Evolutionary conservation across 768 basidiomycete species (phyloP).

Genomic region (Chalciporus pseudorubinellus): DNA sequence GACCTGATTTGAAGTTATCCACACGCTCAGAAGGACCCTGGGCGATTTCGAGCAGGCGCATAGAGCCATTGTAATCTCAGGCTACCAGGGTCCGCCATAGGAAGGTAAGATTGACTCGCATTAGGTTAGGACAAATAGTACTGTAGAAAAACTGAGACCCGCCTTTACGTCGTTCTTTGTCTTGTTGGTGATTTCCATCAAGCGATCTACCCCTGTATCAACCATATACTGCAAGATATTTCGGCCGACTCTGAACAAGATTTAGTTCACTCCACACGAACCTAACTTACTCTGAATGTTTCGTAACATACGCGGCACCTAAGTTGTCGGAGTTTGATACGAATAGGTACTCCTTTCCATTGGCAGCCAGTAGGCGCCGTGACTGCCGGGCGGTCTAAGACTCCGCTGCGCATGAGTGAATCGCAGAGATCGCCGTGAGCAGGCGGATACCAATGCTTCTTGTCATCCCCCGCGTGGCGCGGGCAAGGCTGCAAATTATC

Average conservation of each 20-base stretch:
- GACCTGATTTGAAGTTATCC: conserved; percentile 82
- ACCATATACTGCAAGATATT: conserved; percentile 87
- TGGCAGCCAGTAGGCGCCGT: conserved; percentile 76
- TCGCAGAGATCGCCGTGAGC: conserved; percentile 98
- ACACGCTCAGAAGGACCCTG: conserved; percentile 93
- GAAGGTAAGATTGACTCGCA: neutral
- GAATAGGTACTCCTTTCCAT: conserved; percentile 96
- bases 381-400: conserved; percentile 91
- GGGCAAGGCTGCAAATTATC: conserved; percentile 86
- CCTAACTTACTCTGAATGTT: neutral
- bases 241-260: conserved; percentile 62
- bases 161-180: conserved; percentile 81
- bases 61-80: conserved; percentile 88
- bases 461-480: conserved; percentile 74
- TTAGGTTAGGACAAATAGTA: neutral
- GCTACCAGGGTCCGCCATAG: conserved; percentile 80
- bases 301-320: conserved; percentile 73
- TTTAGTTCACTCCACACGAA: neutral
- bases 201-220: conserved; percentile 75
- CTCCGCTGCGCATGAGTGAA: conserved; percentile 84
- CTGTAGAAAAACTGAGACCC: neutral
- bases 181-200: conserved; percentile 97
- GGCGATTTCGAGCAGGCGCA: conserved; percentile 89
- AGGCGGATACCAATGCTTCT: conserved; percentile 94
- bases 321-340: conserved; percentile 97